Evolutionary conservation across 2,329 filamentous ascomycete species (phyloP).

Genomic region (Aspergillus terreus): DNA sequence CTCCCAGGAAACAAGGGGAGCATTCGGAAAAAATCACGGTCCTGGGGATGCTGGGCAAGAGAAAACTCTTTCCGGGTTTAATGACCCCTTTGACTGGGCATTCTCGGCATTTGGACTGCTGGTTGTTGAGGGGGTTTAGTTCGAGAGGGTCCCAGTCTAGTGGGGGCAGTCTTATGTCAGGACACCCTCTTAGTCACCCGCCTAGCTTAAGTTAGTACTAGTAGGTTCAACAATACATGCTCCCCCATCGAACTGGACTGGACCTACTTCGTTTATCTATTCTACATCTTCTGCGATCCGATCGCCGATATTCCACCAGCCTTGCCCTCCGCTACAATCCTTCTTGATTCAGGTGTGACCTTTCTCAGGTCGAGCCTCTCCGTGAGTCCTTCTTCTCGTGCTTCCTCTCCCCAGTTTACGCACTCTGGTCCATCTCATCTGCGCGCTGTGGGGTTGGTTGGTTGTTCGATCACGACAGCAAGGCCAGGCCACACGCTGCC

Average conservation of each 20-base stretch:
- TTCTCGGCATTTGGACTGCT: neutral
- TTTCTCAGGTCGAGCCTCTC: neutral
- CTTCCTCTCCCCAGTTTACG: neutral
- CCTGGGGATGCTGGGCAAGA: too few species aligned
- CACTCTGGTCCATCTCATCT: conserved; percentile 5
- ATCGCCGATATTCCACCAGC: too few species aligned
- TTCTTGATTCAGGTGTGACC: neutral
- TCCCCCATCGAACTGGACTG: too few species aligned
- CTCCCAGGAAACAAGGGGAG: neutral
- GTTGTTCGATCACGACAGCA: conserved; percentile 1
- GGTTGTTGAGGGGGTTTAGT: too few species aligned
- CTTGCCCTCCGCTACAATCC: too few species aligned
- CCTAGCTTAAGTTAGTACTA: too few species aligned
- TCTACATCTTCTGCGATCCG: too few species aligned
- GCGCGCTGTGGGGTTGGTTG: conserved; percentile 15
- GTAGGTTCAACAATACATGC: too few species aligned
- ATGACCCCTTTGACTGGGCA: neutral
- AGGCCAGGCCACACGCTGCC: conserved; percentile 7
- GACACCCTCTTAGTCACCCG: too few species aligned
- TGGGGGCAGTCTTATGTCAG: too few species aligned
- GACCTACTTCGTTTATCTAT: too few species aligned
- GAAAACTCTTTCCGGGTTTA: neutral
- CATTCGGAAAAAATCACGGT: neutral
- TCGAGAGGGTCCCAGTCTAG: too few species aligned
- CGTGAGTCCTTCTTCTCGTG: conserved; percentile 12